Evolutionary conservation across 2,329 filamentous ascomycete species (phyloP), one percentile per base, ranked within the genome.

Genomic region (Fusarium nelsonii): DNA sequence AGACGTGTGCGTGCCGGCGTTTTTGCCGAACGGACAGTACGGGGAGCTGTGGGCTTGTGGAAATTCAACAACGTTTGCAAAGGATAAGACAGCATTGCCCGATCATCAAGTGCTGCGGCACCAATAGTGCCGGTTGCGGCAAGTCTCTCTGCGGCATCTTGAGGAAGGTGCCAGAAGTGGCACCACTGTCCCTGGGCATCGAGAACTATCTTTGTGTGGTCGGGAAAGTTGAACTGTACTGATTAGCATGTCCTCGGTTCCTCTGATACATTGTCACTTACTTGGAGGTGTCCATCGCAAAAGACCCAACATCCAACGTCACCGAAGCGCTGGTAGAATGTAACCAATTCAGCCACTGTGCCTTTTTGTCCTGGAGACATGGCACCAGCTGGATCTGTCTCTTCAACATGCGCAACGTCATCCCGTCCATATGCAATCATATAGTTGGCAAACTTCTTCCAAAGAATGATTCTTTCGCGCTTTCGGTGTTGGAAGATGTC

Each of bases 291-390:
- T 4, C 92, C 92, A 76, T 95, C 92, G 58, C 87, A 88, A 74
- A 95, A 95, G 50, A 90, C 89, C 92, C 92, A 94, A 78, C 92
- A 91, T 16, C 92, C 91, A 32, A 94, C 91, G 73, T 92, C 92
- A 43, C 92, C 92, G 63, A 93, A 90, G 48, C 92, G 85, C 80
- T 95, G 92, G 76, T 94, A 95, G 71, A 94, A 94, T 2, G 90
- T 92, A 44, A 94, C 90, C 51, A 94, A 81, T 68, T 90, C 88
- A 37, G 82, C 80, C 37, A 82, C 66, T 4, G 76, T 78, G 37
- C 76, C 79, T 63, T 77, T 79, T 48, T 76, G 72, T 9, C 78
- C 78, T n/a, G 79, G 78, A 9, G 77, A 69, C 72, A 81, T 69
- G 75, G 82, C 72, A 73, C 80, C 77, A 73, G 80, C 70, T 75